Conservation (phyloP, 2,329 filamentous ascomycete genomes). For the Trichoderma polysporum region DNA sequence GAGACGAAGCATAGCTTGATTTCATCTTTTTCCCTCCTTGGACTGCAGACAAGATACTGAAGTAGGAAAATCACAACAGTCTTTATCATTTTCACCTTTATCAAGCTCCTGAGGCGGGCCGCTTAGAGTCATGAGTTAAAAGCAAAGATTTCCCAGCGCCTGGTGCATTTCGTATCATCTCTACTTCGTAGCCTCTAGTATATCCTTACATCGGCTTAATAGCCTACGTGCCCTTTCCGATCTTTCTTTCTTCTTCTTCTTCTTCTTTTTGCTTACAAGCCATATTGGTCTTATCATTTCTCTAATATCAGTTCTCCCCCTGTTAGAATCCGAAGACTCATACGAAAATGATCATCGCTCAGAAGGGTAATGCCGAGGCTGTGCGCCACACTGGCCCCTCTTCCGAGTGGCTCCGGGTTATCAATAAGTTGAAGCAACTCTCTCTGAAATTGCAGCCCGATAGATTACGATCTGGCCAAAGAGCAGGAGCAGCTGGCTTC, state of each 20-base stretch:
- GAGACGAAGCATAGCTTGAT: neutral
- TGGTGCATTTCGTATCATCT: conserved; percentile 3
- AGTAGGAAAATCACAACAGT: neutral
- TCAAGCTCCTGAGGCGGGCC: neutral
- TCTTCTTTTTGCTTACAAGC: neutral
- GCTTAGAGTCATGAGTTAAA: neutral
- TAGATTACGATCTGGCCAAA: neutral
- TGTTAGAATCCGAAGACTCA: neutral
- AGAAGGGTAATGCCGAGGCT: neutral
- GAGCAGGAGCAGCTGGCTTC: neutral
- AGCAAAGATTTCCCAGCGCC: neutral
- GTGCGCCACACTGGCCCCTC: neutral
- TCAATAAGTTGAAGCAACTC: neutral
- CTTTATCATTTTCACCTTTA: neutral
- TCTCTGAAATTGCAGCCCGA: neutral
- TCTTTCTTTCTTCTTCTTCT: neutral
- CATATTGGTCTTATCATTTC: neutral
- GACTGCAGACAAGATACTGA: neutral
- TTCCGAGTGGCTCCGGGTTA: neutral
- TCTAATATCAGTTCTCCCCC: neutral
- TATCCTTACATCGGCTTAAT: conserved; percentile 7
- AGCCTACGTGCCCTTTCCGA: neutral
- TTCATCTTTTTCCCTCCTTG: neutral
- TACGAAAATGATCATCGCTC: conserved; percentile 6
- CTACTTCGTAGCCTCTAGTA: neutral